Base-by-base conservation (phyloP, 140 eudicot genomes). In the Flaveria floridana region DNA sequence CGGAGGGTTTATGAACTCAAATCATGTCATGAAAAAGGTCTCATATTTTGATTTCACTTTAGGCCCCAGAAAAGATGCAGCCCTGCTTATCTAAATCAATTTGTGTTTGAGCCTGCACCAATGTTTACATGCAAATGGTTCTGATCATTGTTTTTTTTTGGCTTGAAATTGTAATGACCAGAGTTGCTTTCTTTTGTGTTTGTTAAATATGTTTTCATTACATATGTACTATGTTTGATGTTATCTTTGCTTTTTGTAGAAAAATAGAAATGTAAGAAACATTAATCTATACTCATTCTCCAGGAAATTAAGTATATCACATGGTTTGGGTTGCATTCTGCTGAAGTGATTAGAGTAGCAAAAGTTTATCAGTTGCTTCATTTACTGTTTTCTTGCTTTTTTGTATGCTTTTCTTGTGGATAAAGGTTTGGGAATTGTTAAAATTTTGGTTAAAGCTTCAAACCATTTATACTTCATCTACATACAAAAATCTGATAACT, bases 61-160 rank as follows among this genome's bases (percentile, higher is more conserved):
- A 34, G 41, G 41, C 41, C 41, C 41, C 41, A 34, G 41, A 34
- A 34, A 34, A 34, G 41, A 34, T 34, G 41, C 41, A 5, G 41
- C 41, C 8, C 41, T 34, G 41, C 41, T 34, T 34, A 65, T 76
- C 73, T 51, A 34, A 28, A 51, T 39, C 46, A 51, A 55, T 8
- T 34, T 66, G 11, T 73, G 77, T 34, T 34, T 34, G 41, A 34
- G 41, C 41, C 41, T 41, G 46, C 12, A 21, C 73, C 57, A 42
- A 23, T 68, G 59, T n/a, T 50, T 62, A 58, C 82, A 78, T 71
- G 77, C 67, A 21, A 71, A 52, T 62, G 39, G 12, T 19, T 71
- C 25, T 50, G 77, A 58, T 69, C 46, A 70, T 46, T 46, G 23
- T 30, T 2, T 68, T 14, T 25, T 4, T 11, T 50, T 8, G 42